Percentiles rank a stretch among this genome's conserved stretches.
phyloP scores from a whole-genome alignment of 176 grass and related monocot genomes.

The Avena eriantha region DNA sequence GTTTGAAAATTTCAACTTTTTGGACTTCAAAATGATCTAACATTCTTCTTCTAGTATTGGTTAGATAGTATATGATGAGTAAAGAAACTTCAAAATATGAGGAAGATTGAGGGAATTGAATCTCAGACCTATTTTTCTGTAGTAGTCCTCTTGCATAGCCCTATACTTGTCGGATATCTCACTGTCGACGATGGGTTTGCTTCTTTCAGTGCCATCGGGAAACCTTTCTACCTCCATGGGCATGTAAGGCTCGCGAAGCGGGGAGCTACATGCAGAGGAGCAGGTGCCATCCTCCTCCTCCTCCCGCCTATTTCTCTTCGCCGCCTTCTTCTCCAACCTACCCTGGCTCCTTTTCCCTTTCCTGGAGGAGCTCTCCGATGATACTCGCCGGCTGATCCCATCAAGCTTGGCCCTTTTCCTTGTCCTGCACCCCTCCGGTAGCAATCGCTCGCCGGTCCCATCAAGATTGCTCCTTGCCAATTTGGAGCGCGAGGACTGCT shows the following conservation, averaged over 20 bases:
- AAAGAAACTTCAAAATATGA: background rate
- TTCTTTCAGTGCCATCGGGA: background rate
- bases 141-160: background rate
- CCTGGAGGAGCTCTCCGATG: background rate
- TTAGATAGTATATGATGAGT: background rate
- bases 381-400: background rate
- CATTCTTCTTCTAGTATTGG: background rate
- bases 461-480: background rate
- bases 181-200: background rate
- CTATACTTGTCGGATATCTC: background rate
- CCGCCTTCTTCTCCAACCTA: background rate
- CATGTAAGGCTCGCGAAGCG: background rate
- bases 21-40: background rate
- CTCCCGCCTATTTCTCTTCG: background rate
- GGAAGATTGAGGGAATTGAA: background rate
- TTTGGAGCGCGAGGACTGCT: background rate
- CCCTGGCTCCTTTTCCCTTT: background rate
- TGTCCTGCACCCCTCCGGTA: background rate
- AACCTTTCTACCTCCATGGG: background rate
- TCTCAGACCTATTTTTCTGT: background rate
- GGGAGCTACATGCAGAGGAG: background rate
- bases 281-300: background rate
- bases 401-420: background rate
- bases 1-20: background rate
- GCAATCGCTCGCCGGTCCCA: background rate